These are phyloP conservation scores for Eurotiales sp. DNA, from an alignment of 2,329 filamentous ascomycete species.

Conservation along the genomic window DNA sequence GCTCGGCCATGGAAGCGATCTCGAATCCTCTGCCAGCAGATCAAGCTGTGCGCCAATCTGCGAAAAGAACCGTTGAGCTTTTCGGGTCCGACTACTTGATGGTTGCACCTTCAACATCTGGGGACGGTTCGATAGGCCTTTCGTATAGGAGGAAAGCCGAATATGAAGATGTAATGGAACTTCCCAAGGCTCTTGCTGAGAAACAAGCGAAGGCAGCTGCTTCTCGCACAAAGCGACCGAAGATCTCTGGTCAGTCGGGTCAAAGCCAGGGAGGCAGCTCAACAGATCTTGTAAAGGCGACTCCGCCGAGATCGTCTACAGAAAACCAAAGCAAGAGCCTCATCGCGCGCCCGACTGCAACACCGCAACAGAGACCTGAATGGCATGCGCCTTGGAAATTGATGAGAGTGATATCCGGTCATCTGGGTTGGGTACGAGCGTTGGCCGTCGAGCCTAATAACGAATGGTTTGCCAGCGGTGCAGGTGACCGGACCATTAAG, in stretches of 20 bases:
- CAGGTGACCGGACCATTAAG: conserved; percentile 95
- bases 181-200: conserved; percentile 73
- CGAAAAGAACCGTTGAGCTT: conserved; percentile 45
- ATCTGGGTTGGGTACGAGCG: conserved; percentile 88
- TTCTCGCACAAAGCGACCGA: conserved; percentile 61
- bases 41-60: conserved; percentile 38
- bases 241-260: conserved; percentile 35
- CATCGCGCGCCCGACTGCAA: conserved; percentile 58
- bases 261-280: conserved; percentile 44
- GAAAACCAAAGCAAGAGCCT: conserved; percentile 55
- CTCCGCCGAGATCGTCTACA: conserved; percentile 26
- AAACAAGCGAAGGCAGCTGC: conserved; percentile 69
- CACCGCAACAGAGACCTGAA: conserved; percentile 71
- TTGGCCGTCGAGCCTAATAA: conserved; percentile 93
- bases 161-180: conserved; percentile 71
- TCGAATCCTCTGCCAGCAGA: conserved; percentile 20
- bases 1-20: conserved; percentile 3
- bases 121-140: conserved; percentile 39
- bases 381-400: conserved; percentile 99
- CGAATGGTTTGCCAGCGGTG: conserved; percentile 94
- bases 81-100: conserved; percentile 47
- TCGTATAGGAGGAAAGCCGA: conserved; percentile 54
- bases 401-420: conserved; percentile 94
- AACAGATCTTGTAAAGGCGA: conserved; percentile 52
- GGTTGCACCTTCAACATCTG: conserved; percentile 41